Evolutionary conservation across 2,329 filamentous ascomycete genomes (phyloP).

Genomic region (Rachicladosporium sp.): DNA sequence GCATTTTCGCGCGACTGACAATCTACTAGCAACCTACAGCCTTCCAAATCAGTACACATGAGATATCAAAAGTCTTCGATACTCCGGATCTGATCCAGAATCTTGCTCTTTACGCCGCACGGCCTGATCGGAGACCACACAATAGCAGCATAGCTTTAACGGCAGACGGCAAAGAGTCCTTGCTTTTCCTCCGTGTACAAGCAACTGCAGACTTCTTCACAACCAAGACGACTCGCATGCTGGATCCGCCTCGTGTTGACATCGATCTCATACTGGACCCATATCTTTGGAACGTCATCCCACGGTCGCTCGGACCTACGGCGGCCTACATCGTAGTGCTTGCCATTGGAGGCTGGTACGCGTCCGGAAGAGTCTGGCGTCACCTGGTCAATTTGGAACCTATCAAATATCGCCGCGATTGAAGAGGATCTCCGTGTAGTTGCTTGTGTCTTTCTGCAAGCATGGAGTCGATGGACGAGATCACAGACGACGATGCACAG

Average conservation of each 20-base stretch:
- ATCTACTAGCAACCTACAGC: slow-evolving; percentile 66
- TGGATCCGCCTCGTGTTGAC: slow-evolving; percentile 55
- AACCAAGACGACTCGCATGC: slow-evolving; percentile 62
- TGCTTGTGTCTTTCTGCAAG: no score
- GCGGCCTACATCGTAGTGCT: slow-evolving; percentile 55
- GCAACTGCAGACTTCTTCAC: slow-evolving; percentile 80
- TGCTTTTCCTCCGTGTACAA: slow-evolving; percentile 59
- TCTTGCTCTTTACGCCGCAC: slow-evolving; percentile 17
- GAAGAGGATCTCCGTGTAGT: no score
- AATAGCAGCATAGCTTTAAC: neutral
- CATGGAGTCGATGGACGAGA: no score
- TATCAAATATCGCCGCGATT: no score
- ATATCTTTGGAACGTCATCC: slow-evolving; percentile 67
- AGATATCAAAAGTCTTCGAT: slow-evolving; percentile 47
- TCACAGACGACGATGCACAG: no score
- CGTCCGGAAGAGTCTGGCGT: slow-evolving; percentile 35
- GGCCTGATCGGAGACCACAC: slow-evolving; percentile 1
- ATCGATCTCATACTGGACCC: slow-evolving; percentile 80
- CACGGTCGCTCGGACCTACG: slow-evolving; percentile 62
- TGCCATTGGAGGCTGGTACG: slow-evolving; percentile 39
- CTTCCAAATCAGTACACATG: slow-evolving; percentile 57
- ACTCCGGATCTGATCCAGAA: slow-evolving; percentile 19
- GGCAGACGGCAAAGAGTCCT: slow-evolving; percentile 8
- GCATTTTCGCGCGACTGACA: slow-evolving; percentile 1
- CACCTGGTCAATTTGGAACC: no score